These are phyloP conservation scores for Calophaca sinica DNA, from an alignment of 306 rosid genomes.

Conservation along the genomic window DNA sequence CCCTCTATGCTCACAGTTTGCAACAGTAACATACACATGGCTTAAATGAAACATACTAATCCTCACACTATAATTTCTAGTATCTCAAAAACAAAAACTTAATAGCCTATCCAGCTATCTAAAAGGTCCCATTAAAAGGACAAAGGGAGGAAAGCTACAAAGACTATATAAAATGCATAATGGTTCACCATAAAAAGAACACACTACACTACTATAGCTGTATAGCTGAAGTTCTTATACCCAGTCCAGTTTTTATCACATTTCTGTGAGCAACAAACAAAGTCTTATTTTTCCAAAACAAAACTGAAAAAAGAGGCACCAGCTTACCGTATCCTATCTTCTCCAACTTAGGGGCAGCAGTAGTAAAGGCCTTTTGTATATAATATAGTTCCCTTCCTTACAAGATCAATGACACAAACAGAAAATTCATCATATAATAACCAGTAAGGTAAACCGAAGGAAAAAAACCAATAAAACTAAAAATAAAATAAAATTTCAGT, in stretches of 20 bases:
- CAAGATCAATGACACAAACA: conserved; percentile 47
- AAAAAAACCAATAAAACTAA: too few relatives aligned
- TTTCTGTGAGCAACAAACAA: too few relatives aligned
- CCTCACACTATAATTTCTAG: conserved; percentile 17
- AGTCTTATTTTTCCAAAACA: too few relatives aligned
- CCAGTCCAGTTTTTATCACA: too few relatives aligned
- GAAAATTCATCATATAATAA: too few relatives aligned
- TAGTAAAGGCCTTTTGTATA: conserved; percentile 84
- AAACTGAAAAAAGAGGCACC: not conserved
- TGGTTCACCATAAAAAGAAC: not conserved
- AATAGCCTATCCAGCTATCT: not conserved
- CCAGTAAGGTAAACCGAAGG: too few relatives aligned
- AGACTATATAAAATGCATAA: not conserved
- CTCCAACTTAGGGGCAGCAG: conserved; percentile 93
- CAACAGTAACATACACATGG: not conserved
- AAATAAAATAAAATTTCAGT: too few relatives aligned
- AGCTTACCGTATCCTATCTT: conserved; percentile 83
- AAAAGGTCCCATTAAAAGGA: not conserved
- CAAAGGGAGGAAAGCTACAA: conserved; percentile 3
- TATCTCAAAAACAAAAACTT: conserved; percentile 19
- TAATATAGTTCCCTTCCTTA: conserved; percentile 88
- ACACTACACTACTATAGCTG: too few relatives aligned
- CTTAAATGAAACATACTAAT: conserved; percentile 24
- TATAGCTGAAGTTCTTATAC: too few relatives aligned
- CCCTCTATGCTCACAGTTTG: conserved; percentile 8